Evolutionary conservation across 2,329 filamentous ascomycete species (phyloP).

Genomic region (Microsporum canis): DNA sequence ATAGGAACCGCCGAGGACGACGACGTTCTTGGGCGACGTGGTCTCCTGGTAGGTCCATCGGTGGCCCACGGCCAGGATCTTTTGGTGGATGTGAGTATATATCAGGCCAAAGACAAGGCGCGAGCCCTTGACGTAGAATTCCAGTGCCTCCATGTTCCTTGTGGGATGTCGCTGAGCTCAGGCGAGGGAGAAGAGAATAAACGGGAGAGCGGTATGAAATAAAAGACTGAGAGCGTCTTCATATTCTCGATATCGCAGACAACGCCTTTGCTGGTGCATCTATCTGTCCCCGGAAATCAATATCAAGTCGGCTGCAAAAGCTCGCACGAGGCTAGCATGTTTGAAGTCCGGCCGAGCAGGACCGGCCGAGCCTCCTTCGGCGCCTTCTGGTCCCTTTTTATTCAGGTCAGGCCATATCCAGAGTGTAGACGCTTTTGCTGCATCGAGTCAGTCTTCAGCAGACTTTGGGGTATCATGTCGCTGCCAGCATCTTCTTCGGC

Average conservation of each 20-base stretch:
- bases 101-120: neutral
- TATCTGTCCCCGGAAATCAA: neutral
- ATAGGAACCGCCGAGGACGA: constrained; percentile 47
- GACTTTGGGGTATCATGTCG: neutral
- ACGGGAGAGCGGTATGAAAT: neutral
- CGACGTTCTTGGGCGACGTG: constrained; percentile 16
- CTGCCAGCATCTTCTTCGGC: neutral
- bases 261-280: neutral
- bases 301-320: neutral
- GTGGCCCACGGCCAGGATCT: constrained; percentile 4
- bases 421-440: neutral
- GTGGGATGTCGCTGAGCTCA: neutral
- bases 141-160: neutral
- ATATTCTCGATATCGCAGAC: neutral
- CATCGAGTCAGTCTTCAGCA: neutral
- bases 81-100: constrained; percentile 1
- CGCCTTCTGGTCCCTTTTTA: neutral
- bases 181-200: neutral
- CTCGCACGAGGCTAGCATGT: neutral
- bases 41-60: constrained; percentile 8
- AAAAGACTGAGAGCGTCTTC: neutral
- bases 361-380: neutral
- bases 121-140: constrained; percentile 4
- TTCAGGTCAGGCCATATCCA: neutral
- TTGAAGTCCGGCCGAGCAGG: neutral